Evolutionary conservation across 768 basidiomycete species (phyloP).

Genomic region (Trametes meyenii): DNA sequence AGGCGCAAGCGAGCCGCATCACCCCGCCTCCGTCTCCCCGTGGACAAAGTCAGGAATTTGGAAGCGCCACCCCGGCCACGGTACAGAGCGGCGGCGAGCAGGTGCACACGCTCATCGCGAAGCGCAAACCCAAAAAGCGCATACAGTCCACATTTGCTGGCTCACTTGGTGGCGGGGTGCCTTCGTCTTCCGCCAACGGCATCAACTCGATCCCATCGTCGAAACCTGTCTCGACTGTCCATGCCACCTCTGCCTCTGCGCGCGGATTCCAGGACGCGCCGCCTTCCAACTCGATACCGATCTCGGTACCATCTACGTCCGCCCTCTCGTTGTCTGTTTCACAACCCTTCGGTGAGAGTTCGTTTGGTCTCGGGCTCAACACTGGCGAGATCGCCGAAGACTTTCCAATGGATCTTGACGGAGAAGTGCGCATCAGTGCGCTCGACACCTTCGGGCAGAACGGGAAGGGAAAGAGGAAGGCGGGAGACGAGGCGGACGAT

Average conservation of each 20-base stretch:
- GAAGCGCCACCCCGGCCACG: conserved; percentile 35
- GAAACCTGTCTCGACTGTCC: conserved; percentile 7
- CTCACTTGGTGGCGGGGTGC: conserved; percentile 35
- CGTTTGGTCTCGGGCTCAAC: conserved; percentile 21
- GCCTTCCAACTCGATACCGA: conserved; percentile 4
- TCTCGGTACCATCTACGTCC: conserved; percentile 17
- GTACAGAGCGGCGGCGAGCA: conserved; percentile 47
- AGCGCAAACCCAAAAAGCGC: conserved; percentile 70
- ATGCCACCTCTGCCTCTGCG: not conserved
- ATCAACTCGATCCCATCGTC: conserved; percentile 11
- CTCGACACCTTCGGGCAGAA: conserved; percentile 35
- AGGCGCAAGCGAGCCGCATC: conserved; percentile 26
- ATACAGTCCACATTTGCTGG: conserved; percentile 49
- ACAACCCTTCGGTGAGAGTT: conserved; percentile 16
- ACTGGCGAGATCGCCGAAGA: conserved; percentile 43
- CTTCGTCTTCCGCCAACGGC: conserved; percentile 36
- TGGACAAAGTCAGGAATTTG: conserved; percentile 25
- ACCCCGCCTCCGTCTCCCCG: conserved; percentile 56
- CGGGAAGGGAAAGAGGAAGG: conserved; percentile 56
- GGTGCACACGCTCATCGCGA: conserved; percentile 75
- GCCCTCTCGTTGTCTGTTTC: conserved; percentile 21
- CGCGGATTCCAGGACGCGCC: conserved; percentile 19
- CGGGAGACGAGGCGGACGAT: conserved; percentile 44
- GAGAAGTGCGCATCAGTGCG: conserved; percentile 50
- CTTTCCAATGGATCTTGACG: conserved; percentile 53